phyloP scores from a whole-genome alignment of 257 asterid species.

The Parsonsia alboflavescens region DNA sequence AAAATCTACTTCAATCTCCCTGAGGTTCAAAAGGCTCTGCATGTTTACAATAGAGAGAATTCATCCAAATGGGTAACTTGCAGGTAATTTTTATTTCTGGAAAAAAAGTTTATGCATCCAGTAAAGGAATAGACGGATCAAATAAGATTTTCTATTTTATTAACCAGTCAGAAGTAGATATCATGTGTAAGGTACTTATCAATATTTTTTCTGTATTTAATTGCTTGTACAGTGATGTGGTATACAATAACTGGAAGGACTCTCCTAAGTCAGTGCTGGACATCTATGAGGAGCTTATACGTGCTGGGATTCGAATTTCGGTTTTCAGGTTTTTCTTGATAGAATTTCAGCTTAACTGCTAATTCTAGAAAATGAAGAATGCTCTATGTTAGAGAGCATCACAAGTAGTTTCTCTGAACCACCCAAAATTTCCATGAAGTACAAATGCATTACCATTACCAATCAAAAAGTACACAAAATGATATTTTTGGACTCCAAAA shows the following conservation, averaged over 20 bases:
- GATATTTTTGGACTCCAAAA: neutral
- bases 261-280: conserved; percentile 65
- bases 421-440: neutral
- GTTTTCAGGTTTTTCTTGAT: conserved; percentile 67
- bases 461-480: no score
- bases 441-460: neutral
- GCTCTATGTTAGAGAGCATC: neutral
- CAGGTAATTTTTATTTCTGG: conserved; percentile 45
- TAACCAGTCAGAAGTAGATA: neutral
- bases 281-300: conserved; percentile 69
- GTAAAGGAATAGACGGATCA: neutral
- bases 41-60: conserved; percentile 43
- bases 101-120: neutral
- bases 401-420: neutral
- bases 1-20: conserved; percentile 81
- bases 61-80: conserved; percentile 67
- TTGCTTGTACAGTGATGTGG: conserved; percentile 46
- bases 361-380: neutral
- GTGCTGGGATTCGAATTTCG: conserved; percentile 77
- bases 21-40: conserved; percentile 91
- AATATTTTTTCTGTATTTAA: neutral
- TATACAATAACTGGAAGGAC: conserved; percentile 65
- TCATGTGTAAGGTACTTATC: neutral
- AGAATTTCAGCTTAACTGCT: conserved; percentile 12
- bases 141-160: neutral